Evolutionary conservation across 257 asterid genomes (phyloP).

Genomic region (Nicotiana tomentosiformis): DNA sequence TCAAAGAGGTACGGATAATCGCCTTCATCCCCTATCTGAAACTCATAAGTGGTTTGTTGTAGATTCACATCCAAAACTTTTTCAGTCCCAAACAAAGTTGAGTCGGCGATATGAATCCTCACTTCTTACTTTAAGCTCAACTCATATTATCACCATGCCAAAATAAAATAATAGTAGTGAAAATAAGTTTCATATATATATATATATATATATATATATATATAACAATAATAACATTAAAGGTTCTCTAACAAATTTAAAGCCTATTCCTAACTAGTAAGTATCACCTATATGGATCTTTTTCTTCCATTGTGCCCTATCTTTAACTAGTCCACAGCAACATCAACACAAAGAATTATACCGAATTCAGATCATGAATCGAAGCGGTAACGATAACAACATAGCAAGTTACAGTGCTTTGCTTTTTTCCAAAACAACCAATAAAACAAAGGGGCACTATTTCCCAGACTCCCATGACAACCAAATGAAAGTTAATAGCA

Average conservation of each 20-base stretch:
- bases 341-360: background rate
- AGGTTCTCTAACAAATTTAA: too few relatives aligned
- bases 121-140: too few relatives aligned
- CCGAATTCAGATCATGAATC: background rate
- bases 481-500: background rate
- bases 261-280: too few relatives aligned
- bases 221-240: too few relatives aligned
- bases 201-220: too few relatives aligned
- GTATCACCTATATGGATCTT: too few relatives aligned
- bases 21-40: background rate
- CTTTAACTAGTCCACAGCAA: background rate
- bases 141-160: too few relatives aligned
- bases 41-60: background rate
- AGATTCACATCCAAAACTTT: background rate
- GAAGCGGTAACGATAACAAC: background rate
- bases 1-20: background rate
- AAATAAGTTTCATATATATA: too few relatives aligned
- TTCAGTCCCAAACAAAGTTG: too few relatives aligned
- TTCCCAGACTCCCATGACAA: background rate
- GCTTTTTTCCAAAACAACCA: background rate
- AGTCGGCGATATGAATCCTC: too few relatives aligned
- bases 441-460: background rate
- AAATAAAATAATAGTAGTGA: too few relatives aligned
- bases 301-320: too few relatives aligned
- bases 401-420: background rate